phyloP scores from a whole-genome alignment of 768 basidiomycete genomes.

The Gymnopilus junonius region DNA sequence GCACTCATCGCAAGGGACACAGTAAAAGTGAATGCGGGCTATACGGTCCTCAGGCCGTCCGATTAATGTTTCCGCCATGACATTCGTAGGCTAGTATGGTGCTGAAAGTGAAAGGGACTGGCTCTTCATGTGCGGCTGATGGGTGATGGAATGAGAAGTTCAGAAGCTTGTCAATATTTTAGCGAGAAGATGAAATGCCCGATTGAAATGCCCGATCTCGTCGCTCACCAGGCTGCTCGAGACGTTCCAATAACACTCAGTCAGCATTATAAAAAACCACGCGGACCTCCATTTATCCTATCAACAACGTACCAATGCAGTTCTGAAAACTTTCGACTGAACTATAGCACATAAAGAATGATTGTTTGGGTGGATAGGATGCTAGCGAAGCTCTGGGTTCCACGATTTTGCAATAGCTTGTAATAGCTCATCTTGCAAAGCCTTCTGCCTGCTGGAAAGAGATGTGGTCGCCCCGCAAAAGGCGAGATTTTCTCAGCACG shows the following conservation, averaged over 20 bases:
- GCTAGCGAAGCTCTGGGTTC: too few species aligned
- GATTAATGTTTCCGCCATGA: not conserved
- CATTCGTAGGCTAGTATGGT: conserved; percentile 34
- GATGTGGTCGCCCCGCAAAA: too few species aligned
- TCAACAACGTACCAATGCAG: not conserved
- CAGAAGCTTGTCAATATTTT: conserved; percentile 18
- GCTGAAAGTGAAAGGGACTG: conserved; percentile 32
- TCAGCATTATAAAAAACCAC: not conserved
- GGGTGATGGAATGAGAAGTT: conserved; percentile 21
- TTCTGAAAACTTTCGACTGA: not conserved
- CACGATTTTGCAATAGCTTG: too few species aligned
- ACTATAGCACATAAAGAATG: too few species aligned
- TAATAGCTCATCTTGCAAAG: too few species aligned
- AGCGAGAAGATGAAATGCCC: conserved; percentile 25
- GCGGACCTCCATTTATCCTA: not conserved
- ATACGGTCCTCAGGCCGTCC: not conserved
- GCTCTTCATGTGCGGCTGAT: conserved; percentile 33
- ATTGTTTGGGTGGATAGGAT: too few species aligned
- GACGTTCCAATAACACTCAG: not conserved
- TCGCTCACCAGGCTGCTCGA: conserved; percentile 14
- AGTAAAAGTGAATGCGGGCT: not conserved
- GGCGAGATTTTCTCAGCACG: not conserved
- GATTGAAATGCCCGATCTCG: conserved; percentile 28
- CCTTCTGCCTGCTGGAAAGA: too few species aligned
- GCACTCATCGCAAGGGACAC: not conserved